Evolutionary conservation across 441 rosid genomes (phyloP), one percentile per base, ranked within the genome.

Genomic region (Croton setiger): DNA sequence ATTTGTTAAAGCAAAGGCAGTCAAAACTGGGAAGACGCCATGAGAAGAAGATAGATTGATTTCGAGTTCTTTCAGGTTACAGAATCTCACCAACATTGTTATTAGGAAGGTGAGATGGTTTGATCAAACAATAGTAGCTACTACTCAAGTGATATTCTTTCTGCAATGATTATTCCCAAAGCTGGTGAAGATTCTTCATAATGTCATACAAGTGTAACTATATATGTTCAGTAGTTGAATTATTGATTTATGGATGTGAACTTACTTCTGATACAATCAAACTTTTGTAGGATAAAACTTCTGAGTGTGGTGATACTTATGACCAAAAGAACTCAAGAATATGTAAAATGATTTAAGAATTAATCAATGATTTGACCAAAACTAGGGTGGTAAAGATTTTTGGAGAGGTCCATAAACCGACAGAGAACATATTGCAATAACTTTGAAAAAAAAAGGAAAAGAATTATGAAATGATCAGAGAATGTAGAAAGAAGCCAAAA

Each of bases 1-100:
- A 89, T 75, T 70, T 93, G 75, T 74, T 88, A 72, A 89, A 82
- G 81, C 98, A 89, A 72, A 80, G 97, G 20, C 78, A 63, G 55
- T 80, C 84, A 31, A 93, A 88, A 79, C 80, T 93, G 48, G 78
- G 89, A 1, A 84, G 76, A 74, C 71, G 5, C 5, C 83, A 56
- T 10, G 66, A 43, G 35, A 79, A 72, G 78, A 84, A 79, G 76
- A 74, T n/a, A n/a, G n/a, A n/a, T n/a, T n/a, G n/a, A n/a, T n/a
- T n/a, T n/a, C n/a, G n/a, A n/a, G 39, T 36, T 36, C 4, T 36
- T 36, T 36, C 48, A n/a, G n/a, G n/a, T n/a, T n/a, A 44, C 10
- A 44, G 1, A 44, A 2, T 45, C 7, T 45, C 15, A 13, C 14
- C 15, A 45, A 9, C n/a, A n/a, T 47, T 60, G 4, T 59, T 69